phyloP scores from a whole-genome alignment of 1,284 basidiomycete genomes.

The Sphaerobolus stellatus region DNA sequence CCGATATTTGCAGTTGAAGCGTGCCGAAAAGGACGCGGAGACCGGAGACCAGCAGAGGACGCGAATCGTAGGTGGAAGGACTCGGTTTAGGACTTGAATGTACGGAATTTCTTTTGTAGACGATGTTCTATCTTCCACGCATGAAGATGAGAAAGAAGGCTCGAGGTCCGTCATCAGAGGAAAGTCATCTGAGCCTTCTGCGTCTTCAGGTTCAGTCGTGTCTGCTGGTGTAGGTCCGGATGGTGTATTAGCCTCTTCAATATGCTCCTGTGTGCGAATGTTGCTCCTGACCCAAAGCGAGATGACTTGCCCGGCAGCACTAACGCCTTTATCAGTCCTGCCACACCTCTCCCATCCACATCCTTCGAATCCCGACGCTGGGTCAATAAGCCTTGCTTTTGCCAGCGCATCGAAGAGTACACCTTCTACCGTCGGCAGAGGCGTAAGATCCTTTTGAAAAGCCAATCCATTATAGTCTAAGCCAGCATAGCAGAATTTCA shows the following conservation, averaged over 20 bases:
- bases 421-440: constrained; percentile 88
- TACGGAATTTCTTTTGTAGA: constrained; percentile 68
- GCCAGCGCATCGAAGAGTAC: constrained; percentile 83
- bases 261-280: constrained; percentile 7
- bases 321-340: constrained; percentile 93
- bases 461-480: constrained; percentile 91
- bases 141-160: constrained; percentile 18
- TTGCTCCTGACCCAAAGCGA: constrained; percentile 83
- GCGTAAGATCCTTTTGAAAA: constrained; percentile 66
- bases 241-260: background rate
- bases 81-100: constrained; percentile 80
- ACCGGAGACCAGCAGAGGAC: constrained; percentile 96
- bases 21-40: constrained; percentile 76
- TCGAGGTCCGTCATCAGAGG: constrained; percentile 22
- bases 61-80: constrained; percentile 88
- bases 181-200: constrained; percentile 16
- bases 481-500: constrained; percentile 91
- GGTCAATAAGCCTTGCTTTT: constrained; percentile 74
- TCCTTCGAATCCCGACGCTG: constrained; percentile 71
- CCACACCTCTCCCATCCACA: constrained; percentile 93
- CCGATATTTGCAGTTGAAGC: constrained; percentile 83
- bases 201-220: constrained; percentile 13
- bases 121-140: background rate
- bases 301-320: constrained; percentile 91
- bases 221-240: background rate